Evolutionary conservation across 2,329 filamentous ascomycete genomes (phyloP), one percentile per base, ranked within the genome.

Genomic region (Huntiella abstrusa): DNA sequence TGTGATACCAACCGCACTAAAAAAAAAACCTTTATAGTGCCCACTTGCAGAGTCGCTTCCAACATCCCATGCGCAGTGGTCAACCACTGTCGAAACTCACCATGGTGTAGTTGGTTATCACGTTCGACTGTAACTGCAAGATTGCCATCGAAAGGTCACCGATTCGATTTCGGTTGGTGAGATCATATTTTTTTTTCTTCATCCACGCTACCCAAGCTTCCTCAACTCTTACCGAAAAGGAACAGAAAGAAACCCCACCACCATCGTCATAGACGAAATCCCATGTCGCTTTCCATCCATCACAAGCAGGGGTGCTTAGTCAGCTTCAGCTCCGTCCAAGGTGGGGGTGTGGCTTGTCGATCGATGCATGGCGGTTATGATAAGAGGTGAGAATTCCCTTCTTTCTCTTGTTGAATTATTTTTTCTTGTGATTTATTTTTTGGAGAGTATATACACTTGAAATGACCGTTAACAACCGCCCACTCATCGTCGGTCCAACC

Each of bases 401-500:
- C 8, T 10, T 28, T 28, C 6, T 28, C 3, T 28, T 3, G 7
- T 3, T 3, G 6, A 10, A 28, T 28, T 28, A 11, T 41, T 19
- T 12, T 15, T 41, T 28, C 7, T 22, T 41, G 12, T 28, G 8
- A 7, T 41, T 19, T 4, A 5, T 19, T 28, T 3, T 17, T 41
- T 28, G 7, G 28, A 17, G 15, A 17, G 15, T 4, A 28, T 7
- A 28, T 28, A 28, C 8, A 28, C 12, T n/a, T 19, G 10, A 43
- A 43, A 11, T 12, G 8, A 45, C 43, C 34, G 28, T 32, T 22
- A 39, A 28, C 47, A 39, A 33, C 28, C 78, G 84, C 51, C 78
- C 83, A 41, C 66, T 70, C 44, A 73, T 91, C 54, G 75, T 84
- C 49, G 88, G 88, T 47, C 68, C 79, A 6, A 75, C 83, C 38